A percentile compares a stretch with the other conserved stretches of the same genome.
phyloP scores from a whole-genome alignment of 345 rosid species.

The Eutrema yunnanense region DNA sequence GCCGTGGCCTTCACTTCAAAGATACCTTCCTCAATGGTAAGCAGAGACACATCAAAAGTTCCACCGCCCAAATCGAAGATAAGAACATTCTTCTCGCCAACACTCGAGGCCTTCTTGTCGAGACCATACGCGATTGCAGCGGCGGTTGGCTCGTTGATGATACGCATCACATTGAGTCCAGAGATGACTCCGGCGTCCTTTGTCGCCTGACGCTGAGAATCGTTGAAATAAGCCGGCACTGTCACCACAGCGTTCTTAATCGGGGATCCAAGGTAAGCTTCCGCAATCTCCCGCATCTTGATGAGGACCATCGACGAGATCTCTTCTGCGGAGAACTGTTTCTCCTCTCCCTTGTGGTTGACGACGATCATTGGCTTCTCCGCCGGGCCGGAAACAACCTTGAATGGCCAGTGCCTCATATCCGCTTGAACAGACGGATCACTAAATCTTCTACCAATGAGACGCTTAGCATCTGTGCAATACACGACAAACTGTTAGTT shows the following conservation, averaged over 20 bases:
- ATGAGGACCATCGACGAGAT: slow-evolving; percentile 37
- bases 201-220: slow-evolving; percentile 41
- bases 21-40: slow-evolving; percentile 55
- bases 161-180: slow-evolving; percentile 38
- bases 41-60: slow-evolving; percentile 58
- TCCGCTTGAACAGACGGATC: slow-evolving; percentile 39
- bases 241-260: slow-evolving; percentile 39
- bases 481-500: slow-evolving; percentile 23
- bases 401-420: slow-evolving; percentile 40
- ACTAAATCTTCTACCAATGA: slow-evolving; percentile 36
- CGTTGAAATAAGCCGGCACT: slow-evolving; percentile 44
- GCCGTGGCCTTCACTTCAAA: slow-evolving; percentile 57
- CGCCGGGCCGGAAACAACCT: slow-evolving; percentile 32
- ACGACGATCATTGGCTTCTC: slow-evolving; percentile 40
- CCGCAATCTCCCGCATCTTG: slow-evolving; percentile 40
- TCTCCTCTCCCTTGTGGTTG: slow-evolving; percentile 42
- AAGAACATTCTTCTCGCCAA: slow-evolving; percentile 57
- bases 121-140: slow-evolving; percentile 45
- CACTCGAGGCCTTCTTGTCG: slow-evolving; percentile 36
- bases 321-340: slow-evolving; percentile 36
- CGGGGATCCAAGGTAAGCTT: slow-evolving; percentile 28
- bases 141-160: slow-evolving; percentile 42
- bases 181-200: slow-evolving; percentile 40
- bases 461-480: slow-evolving; percentile 40
- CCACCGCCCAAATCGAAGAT: slow-evolving; percentile 66